These are phyloP conservation scores for Citrus hindsii DNA, from an alignment of 345 rosid genomes.

Conservation along the genomic window DNA sequence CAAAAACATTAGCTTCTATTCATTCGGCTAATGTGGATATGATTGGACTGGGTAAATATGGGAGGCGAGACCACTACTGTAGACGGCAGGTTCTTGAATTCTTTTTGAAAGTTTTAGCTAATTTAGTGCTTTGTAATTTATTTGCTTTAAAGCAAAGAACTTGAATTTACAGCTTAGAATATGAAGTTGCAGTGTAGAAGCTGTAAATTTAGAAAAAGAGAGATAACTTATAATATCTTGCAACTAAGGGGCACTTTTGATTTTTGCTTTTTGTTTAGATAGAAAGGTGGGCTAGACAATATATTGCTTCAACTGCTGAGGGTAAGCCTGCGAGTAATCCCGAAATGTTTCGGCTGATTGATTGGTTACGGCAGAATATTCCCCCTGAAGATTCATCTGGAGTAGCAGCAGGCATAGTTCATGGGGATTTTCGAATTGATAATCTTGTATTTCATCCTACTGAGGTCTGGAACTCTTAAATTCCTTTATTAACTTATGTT, in stretches of 20 bases:
- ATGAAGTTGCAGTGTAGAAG: not conserved
- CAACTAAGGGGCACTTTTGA: not conserved
- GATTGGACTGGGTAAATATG: constrained; percentile 79
- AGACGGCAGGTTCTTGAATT: constrained; percentile 63
- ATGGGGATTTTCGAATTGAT: constrained; percentile 94
- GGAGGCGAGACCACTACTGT: constrained; percentile 75
- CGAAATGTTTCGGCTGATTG: constrained; percentile 72
- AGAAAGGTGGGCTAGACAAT: constrained; percentile 93
- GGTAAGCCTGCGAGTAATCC: constrained; percentile 71
- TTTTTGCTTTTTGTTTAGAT: constrained; percentile 38
- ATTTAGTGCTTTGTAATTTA: not conserved
- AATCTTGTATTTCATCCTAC: constrained; percentile 86
- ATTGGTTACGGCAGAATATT: constrained; percentile 61
- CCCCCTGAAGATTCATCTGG: constrained; percentile 80
- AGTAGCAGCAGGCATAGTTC: constrained; percentile 73
- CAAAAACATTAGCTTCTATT: constrained; percentile 70
- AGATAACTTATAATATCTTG: not conserved
- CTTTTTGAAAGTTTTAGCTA: not conserved
- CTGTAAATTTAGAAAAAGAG: not conserved
- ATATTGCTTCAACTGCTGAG: constrained; percentile 78
- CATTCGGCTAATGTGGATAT: constrained; percentile 75
- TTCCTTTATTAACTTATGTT: not conserved
- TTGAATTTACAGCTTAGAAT: not conserved
- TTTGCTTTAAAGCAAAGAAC: not conserved
- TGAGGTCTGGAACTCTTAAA: constrained; percentile 47